Evolutionary conservation across 495 filamentous ascomycete species (phyloP).

Genomic region (Astrothelium macrocarpum): DNA sequence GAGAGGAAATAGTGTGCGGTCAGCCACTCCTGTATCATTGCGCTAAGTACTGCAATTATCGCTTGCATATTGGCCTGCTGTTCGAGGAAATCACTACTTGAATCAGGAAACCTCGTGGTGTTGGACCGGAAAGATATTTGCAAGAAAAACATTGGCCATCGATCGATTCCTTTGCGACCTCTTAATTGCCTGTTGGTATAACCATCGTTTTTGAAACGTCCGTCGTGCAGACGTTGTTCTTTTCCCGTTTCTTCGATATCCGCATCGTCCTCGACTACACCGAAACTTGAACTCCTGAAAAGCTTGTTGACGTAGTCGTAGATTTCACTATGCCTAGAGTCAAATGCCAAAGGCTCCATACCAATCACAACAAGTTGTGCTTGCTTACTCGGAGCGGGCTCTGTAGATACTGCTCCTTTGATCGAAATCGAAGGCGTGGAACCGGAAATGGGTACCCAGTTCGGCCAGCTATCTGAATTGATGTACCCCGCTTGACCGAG

Average conservation of each 20-base stretch:
- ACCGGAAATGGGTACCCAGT: slow-evolving; percentile 63
- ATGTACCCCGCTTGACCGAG: slow-evolving; percentile 56
- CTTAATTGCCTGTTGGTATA: slow-evolving; percentile 49
- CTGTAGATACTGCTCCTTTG: slow-evolving; percentile 57
- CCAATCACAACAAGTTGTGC: slow-evolving; percentile 74
- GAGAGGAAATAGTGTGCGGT: slow-evolving; percentile 29
- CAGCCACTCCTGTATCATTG: slow-evolving; percentile 33
- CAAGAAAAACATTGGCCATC: slow-evolving; percentile 88
- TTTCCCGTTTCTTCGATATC: slow-evolving; percentile 31
- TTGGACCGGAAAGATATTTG: slow-evolving; percentile 45
- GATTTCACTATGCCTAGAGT: slow-evolving; percentile 51
- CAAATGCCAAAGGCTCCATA: slow-evolving; percentile 35
- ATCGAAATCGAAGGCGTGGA: slow-evolving; percentile 50
- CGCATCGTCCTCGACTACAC: slow-evolving; percentile 43
- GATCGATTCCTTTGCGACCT: slow-evolving; percentile 57
- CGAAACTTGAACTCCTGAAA: slow-evolving; percentile 73
- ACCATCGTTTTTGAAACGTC: slow-evolving; percentile 39
- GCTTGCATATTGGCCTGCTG: slow-evolving; percentile 28
- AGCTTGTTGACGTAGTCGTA: slow-evolving; percentile 71
- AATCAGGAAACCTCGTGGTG: neutral
- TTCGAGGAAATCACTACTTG: neutral
- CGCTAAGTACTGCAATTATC: slow-evolving; percentile 20
- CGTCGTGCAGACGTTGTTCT: slow-evolving; percentile 31
- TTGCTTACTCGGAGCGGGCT: slow-evolving; percentile 58
- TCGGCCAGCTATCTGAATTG: slow-evolving; percentile 37